These are phyloP conservation scores for Balakata baccata DNA, from an alignment of 345 rosid genomes.

Conservation along the genomic window DNA sequence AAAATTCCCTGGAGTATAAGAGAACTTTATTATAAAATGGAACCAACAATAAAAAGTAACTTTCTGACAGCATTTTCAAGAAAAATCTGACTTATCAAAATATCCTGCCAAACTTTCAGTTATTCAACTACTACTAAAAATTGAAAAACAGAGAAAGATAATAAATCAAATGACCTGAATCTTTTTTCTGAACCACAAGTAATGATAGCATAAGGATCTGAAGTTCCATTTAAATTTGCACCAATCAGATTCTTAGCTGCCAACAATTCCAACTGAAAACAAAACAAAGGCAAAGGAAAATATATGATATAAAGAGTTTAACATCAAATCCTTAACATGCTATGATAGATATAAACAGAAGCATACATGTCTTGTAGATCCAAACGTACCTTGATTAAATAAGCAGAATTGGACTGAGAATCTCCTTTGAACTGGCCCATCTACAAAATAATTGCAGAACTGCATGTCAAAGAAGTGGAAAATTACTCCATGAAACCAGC, in stretches of 20 bases:
- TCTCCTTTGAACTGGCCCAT: constrained; percentile 64
- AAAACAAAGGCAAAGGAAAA: background rate
- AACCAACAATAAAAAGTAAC: background rate
- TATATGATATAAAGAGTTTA: background rate
- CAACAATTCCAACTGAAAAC: constrained; percentile 72
- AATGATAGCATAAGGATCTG: constrained; percentile 97
- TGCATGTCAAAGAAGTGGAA: constrained; percentile 74
- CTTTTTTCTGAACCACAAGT: constrained; percentile 92
- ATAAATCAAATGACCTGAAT: constrained; percentile 64
- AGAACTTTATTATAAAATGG: background rate
- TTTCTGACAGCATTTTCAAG: background rate
- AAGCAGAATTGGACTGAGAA: constrained; percentile 61
- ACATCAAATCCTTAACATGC: background rate
- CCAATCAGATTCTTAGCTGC: constrained; percentile 98
- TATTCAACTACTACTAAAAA: background rate
- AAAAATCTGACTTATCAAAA: background rate
- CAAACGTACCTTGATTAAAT: constrained; percentile 56
- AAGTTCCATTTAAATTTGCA: constrained; percentile 93
- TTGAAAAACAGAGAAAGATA: background rate
- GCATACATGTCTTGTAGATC: constrained; percentile 2
- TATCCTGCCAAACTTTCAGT: background rate
- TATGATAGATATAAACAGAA: background rate
- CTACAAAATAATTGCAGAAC: constrained; percentile 90
- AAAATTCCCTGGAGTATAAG: background rate
- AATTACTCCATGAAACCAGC: constrained; percentile 53